Percentiles rank a stretch among this genome's conserved stretches.
These are phyloP conservation scores for Trichomonas tenax DNA, from an alignment of 208 protist species.

Conservation along the genomic window DNA sequence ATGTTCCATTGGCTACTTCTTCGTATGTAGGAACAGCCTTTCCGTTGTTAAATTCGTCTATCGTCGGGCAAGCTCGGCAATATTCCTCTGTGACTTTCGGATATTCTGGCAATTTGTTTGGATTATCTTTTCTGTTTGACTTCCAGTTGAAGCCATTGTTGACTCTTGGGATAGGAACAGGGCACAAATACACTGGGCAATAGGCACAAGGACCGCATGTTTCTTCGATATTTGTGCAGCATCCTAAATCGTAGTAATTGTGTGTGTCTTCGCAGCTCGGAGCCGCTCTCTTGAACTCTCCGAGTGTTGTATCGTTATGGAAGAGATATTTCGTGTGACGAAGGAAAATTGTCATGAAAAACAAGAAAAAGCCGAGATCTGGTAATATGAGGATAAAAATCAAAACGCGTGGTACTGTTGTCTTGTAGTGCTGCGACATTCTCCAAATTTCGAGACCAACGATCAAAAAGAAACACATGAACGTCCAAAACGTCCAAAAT, in stretches of 20 bases:
- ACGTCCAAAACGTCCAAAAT: not conserved
- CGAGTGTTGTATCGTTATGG: not conserved
- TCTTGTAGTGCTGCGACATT: not conserved
- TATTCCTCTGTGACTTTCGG: not conserved
- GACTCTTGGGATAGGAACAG: not conserved
- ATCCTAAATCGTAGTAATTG: not conserved
- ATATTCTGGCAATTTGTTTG: not conserved
- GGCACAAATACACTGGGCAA: not conserved
- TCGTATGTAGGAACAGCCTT: not conserved
- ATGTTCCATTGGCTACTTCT: not conserved
- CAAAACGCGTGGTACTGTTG: not conserved
- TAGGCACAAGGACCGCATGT: not conserved
- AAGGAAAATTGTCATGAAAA: not conserved
- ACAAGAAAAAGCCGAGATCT: not conserved
- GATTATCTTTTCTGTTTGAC: not conserved
- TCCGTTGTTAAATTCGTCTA: not conserved
- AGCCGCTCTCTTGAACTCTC: not conserved
- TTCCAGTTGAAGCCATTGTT: not conserved
- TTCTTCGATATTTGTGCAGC: not conserved
- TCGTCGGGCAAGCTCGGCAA: not conserved
- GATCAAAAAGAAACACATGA: not conserved
- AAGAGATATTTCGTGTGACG: not conserved
- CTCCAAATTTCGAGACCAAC: not conserved
- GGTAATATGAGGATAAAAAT: not conserved
- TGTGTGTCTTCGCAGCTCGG: not conserved